These are phyloP conservation scores for Bjerkandera adusta DNA, from an alignment of 1,284 basidiomycete species.

Conservation along the genomic window DNA sequence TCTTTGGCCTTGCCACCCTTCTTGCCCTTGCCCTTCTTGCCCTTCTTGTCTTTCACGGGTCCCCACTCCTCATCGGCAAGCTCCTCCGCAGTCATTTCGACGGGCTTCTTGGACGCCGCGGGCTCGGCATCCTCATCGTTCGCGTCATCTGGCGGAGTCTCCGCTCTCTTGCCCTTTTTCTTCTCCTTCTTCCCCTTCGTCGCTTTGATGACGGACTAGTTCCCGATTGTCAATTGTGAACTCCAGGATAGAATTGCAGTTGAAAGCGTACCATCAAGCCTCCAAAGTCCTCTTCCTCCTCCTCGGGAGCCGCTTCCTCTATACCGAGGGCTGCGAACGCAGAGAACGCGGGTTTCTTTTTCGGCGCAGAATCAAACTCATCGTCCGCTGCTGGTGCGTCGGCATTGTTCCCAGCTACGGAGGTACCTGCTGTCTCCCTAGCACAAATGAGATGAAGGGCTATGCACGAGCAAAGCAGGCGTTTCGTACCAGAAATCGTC, in stretches of 20 bases:
- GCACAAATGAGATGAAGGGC: constrained; percentile 9
- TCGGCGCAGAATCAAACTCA: constrained; percentile 40
- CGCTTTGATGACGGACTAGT: constrained; percentile 47
- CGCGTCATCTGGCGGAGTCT: constrained; percentile 14
- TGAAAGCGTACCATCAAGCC: constrained; percentile 69
- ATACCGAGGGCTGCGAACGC: constrained; percentile 52
- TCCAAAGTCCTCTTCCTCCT: constrained; percentile 74
- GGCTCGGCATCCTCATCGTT: constrained; percentile 1
- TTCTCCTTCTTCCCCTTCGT: constrained; percentile 67
- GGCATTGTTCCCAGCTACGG: constrained; percentile 45
- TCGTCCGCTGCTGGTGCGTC: constrained; percentile 33
- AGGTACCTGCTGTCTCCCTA: constrained; percentile 70
- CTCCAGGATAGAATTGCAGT: neutral
- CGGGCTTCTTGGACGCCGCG: constrained; percentile 26
- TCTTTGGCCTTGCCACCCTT: constrained; percentile 45
- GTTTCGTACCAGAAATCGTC: constrained; percentile 81
- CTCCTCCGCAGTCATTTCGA: constrained; percentile 59
- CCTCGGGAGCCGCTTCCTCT: constrained; percentile 48
- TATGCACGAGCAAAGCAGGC: constrained; percentile 16
- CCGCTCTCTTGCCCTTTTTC: constrained; percentile 54
- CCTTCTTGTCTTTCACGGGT: constrained; percentile 53
- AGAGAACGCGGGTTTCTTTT: constrained; percentile 40
- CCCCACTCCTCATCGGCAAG: constrained; percentile 71
- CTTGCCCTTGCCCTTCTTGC: constrained; percentile 55
- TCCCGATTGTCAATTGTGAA: constrained; percentile 10